A percentile compares a stretch with the other conserved stretches of the same genome.
Conservation (phyloP, 495 filamentous ascomycete species). For the Tetracladium marchalianum region DNA sequence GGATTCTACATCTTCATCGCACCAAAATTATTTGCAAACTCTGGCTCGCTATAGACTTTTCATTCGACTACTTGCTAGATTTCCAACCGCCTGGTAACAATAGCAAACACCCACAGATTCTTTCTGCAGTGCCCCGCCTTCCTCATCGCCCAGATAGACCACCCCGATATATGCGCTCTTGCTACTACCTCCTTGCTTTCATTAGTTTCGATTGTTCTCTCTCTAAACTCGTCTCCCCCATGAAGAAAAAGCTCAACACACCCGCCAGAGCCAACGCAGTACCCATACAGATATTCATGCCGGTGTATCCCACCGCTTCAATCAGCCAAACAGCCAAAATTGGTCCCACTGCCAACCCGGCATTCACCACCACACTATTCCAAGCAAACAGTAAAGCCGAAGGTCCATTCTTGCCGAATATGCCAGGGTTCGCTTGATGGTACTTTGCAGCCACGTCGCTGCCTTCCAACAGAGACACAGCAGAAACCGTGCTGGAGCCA, state of each 20-base stretch:
- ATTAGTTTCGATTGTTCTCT: too few species aligned
- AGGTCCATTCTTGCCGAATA: slow-evolving; percentile 31
- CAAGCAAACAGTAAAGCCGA: slow-evolving; percentile 45
- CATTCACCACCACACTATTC: slow-evolving; percentile 29
- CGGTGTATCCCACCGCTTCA: slow-evolving; percentile 42
- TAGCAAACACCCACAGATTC: too few species aligned
- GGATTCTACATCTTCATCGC: too few species aligned
- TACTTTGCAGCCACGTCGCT: slow-evolving; percentile 26
- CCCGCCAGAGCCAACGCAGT: slow-evolving; percentile 33
- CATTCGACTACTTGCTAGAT: too few species aligned
- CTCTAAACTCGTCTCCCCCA: slow-evolving; percentile 28
- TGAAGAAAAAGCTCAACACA: slow-evolving; percentile 31
- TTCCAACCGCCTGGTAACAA: too few species aligned
- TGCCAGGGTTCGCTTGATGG: slow-evolving; percentile 19
- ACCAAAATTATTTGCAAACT: too few species aligned
- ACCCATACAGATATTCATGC: slow-evolving; percentile 46
- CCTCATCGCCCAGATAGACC: too few species aligned
- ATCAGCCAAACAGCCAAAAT: slow-evolving; percentile 35
- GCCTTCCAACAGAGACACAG: slow-evolving; percentile 22
- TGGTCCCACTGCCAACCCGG: slow-evolving; percentile 42
- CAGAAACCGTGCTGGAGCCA: slow-evolving; percentile 37
- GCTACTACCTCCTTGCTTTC: too few species aligned
- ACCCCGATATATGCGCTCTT: too few species aligned
- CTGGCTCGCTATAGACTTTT: too few species aligned
- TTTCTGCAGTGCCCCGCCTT: too few species aligned